Base-by-base conservation (phyloP, 1,284 basidiomycete genomes). In the Testicularia cyperi region DNA sequence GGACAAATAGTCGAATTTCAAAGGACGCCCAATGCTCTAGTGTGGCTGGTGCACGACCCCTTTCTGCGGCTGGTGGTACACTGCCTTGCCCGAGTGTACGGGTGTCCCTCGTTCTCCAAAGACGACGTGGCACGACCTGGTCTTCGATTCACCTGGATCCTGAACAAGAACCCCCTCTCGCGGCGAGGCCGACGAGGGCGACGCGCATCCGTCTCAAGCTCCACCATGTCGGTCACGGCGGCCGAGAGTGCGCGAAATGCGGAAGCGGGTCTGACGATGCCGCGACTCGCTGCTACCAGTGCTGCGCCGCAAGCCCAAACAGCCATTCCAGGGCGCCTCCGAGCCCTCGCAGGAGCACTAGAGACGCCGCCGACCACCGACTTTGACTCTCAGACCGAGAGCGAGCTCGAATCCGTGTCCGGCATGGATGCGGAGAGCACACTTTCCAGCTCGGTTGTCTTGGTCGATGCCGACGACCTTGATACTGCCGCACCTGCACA, bases 1-100 rank as follows among this genome's bases (percentile, higher is more conserved):
- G 54, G 38, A 0, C 52, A 62, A 20, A 19, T 62, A 38, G 27
- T 66, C 4, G 65, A 72, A 37, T 52, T 73, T 18, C 61, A 60
- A n/a, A 41, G 61, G 2, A 49, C 60, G 6, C 67, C 70, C 4
- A 65, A 72, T 24, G 53, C 53, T 15, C 34, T 75, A 6, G 61
- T 70, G 2, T 73, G 69, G 68, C 32, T 51, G 5, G 38, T 70
- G 7, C 54, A 53, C 14, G 67, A 72, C 44, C 54, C 68, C 2
- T 66, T 64, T 33, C 33, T 66, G 2, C 47, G 72, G 0, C 33
- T 73, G 1, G 44, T 68, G 0, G 62, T 75, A 6, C 72, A 75
- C 25, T 75, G 72, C 34, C 41, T 73, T 1, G 70, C 72, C 2
- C 44, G 72, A 4, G 53, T 68, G 0, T 43, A 35, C 3, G 32